phyloP scores from a whole-genome alignment of 495 filamentous ascomycete genomes.

The Penicillium cosmopolitanum region DNA sequence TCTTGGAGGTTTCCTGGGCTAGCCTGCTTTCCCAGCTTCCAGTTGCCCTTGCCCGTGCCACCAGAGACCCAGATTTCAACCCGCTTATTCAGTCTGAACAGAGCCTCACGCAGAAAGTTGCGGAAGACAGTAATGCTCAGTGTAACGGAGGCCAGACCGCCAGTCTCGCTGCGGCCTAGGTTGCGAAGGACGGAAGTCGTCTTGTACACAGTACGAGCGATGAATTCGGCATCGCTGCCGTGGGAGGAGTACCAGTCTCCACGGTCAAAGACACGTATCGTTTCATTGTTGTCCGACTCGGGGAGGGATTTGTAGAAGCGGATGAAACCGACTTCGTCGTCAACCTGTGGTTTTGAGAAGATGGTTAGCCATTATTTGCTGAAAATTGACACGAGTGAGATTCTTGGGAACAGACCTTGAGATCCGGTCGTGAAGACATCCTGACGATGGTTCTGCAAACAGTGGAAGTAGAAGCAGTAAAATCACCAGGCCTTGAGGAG shows the following conservation, averaged over 20 bases:
- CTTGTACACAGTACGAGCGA: constrained; percentile 94
- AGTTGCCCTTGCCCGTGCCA: constrained; percentile 70
- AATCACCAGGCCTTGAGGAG: constrained; percentile 6
- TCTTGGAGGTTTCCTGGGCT: constrained; percentile 97
- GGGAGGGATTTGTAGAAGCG: constrained; percentile 87
- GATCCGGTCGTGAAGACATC: constrained; percentile 90
- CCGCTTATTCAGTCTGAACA: constrained; percentile 87
- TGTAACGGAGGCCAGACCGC: constrained; percentile 87
- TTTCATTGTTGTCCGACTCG: constrained; percentile 60
- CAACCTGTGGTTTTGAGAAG: constrained; percentile 62
- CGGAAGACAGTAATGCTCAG: constrained; percentile 92
- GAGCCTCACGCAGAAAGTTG: constrained; percentile 91
- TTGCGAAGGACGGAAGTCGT: constrained; percentile 93
- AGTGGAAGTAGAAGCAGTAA: constrained; percentile 7
- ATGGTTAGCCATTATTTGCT: not conserved
- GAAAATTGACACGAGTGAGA: not conserved
- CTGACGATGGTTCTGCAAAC: constrained; percentile 29
- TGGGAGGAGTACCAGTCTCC: constrained; percentile 96
- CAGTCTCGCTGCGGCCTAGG: constrained; percentile 79
- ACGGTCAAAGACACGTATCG: constrained; percentile 87
- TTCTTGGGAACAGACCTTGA: constrained; percentile 63
- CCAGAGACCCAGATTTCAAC: constrained; percentile 85
- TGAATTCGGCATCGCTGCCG: constrained; percentile 89
- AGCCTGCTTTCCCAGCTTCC: constrained; percentile 89
- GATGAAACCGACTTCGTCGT: constrained; percentile 96